Base-by-base conservation (phyloP, 345 rosid genomes). In the Viola odorata region DNA sequence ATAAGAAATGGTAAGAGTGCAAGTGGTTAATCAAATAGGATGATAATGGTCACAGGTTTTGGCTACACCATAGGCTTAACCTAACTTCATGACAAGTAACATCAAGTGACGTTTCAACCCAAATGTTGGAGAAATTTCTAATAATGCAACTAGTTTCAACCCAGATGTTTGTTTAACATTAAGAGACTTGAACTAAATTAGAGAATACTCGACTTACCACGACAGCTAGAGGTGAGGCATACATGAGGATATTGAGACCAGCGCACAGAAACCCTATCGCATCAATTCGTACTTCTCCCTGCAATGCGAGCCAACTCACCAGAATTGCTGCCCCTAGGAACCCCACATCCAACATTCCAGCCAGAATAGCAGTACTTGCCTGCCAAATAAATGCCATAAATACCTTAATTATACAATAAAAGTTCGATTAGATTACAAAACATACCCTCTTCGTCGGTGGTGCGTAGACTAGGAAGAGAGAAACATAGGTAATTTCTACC, bases 221-320 rank as follows among this genome's bases (percentile, higher is more conserved):
- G 40, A 80, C 94, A 6, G 91, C 83, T 38, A 86, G 79, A 80
- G 96, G 96, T 4, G 96, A 86, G 17, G 78, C 96, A 65, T 89
- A 89, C 89, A 85, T 86, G 57, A 86, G 32, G 38, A 86, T 75
- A 63, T 84, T 83, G 44, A 88, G 86, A n/a, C 75, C 84, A 0
- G 86, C 77, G 63, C 85, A 53, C 59, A 85, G 55, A 63, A 87
- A 77, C 7, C 97, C 95, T 37, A 83, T 68, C 4, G 77, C 86
- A 60, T 64, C 71, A 17, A 82, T 80, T 42, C 87, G 73, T 39
- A 61, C 47, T 14, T 82, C 75, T 55, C 85, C 95, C 15, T 81
- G 14, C 76, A 85, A 67, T 58, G 73, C 82, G 13, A 71, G 41
- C 55, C 66, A 59, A 42, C 85, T 85, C 2, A 63, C 87, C 16